Evolutionary conservation across 164 flowering plant genomes (phyloP).

Genomic region (Litsea cubeba): DNA sequence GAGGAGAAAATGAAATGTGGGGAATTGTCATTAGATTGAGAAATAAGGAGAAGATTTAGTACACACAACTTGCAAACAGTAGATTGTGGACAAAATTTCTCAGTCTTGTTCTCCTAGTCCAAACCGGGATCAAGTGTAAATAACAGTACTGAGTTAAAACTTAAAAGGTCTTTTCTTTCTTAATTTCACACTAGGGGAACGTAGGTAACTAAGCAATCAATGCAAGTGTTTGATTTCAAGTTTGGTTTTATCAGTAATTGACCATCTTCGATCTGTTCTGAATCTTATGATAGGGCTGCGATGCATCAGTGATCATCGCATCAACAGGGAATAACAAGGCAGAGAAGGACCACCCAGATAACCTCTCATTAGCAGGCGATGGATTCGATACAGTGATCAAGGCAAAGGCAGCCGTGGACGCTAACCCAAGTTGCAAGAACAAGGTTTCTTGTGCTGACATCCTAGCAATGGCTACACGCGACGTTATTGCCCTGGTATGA

Average conservation of each 20-base stretch:
- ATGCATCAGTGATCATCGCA: conserved; percentile 9
- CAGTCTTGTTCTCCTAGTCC: no score
- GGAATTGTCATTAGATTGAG: no score
- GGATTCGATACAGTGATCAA: conserved; percentile 85
- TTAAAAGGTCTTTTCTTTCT: no score
- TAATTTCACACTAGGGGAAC: no score
- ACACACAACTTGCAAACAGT: no score
- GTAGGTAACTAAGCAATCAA: no score
- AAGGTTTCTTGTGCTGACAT: conserved; percentile 92
- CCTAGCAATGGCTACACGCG: conserved; percentile 74
- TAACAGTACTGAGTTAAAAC: no score
- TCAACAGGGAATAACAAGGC: conserved; percentile 26
- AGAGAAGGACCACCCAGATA: conserved; percentile 75
- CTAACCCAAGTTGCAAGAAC: conserved; percentile 43
- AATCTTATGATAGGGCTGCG: conserved; percentile 6
- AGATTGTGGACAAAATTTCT: no score
- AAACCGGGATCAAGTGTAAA: no score
- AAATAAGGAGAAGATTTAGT: no score
- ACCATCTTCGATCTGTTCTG: not conserved
- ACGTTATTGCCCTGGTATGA: conserved; percentile 51
- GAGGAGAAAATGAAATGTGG: no score
- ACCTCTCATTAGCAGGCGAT: conserved; percentile 75
- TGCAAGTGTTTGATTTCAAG: not conserved
- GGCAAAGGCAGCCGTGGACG: conserved; percentile 74
- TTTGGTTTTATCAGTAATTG: not conserved